Evolutionary conservation across 129 eudicot genomes (phyloP).

Genomic region (Flaveria sonorensis): DNA sequence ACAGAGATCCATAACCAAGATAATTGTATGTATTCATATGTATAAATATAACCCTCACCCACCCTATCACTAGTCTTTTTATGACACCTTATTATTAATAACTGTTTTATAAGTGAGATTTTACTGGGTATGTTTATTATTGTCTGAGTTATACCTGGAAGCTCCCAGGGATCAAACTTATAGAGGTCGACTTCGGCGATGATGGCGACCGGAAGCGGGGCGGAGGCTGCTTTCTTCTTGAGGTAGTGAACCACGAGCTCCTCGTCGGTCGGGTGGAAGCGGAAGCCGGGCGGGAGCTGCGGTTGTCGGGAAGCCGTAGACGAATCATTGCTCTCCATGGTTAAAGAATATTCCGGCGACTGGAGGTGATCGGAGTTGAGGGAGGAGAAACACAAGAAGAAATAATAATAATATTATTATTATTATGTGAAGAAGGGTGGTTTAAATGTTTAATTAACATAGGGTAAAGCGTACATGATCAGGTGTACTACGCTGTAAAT

Average conservation of each 20-base stretch:
- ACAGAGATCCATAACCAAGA: background rate
- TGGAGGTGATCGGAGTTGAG: constrained; percentile 1
- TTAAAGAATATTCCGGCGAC: background rate
- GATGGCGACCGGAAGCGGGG: constrained; percentile 71
- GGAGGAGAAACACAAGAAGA: background rate
- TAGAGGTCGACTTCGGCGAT: constrained; percentile 85
- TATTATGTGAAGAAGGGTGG: constrained; percentile 18
- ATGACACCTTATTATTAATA: too few species aligned
- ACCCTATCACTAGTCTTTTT: too few species aligned
- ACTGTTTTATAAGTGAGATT: too few species aligned
- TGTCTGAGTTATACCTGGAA: constrained; percentile 55
- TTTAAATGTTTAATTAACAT: constrained; percentile 31
- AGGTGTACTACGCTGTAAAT: constrained; percentile 21
- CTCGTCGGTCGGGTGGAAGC: constrained; percentile 93
- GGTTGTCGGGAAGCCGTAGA: constrained; percentile 68
- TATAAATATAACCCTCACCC: background rate
- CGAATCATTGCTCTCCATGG: constrained; percentile 76
- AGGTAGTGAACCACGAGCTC: constrained; percentile 90
- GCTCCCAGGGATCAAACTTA: constrained; percentile 95
- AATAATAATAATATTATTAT: too few species aligned
- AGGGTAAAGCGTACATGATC: constrained; percentile 34
- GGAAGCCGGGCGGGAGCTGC: constrained; percentile 87
- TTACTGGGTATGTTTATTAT: too few species aligned
- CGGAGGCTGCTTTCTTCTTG: constrained; percentile 59
- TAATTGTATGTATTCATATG: background rate